phyloP scores from a whole-genome alignment of 2,329 filamentous ascomycete species.

The Diaporthe vexans region DNA sequence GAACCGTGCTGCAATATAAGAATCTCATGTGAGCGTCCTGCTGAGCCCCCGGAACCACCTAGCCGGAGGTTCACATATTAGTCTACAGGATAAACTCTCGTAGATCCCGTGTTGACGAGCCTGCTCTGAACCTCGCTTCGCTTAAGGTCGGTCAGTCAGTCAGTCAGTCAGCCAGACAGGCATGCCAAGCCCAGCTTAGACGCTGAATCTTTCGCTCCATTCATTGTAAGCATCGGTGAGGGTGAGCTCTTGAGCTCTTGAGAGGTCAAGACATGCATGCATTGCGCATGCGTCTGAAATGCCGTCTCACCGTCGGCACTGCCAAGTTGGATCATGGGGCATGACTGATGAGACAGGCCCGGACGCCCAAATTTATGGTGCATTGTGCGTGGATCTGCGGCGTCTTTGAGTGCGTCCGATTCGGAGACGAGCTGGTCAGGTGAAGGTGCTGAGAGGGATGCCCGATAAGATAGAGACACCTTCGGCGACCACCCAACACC shows the following conservation, averaged over 20 bases:
- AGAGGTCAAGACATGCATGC: neutral
- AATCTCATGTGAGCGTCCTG: neutral
- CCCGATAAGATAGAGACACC: neutral
- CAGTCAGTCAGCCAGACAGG: neutral
- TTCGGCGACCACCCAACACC: too few species aligned
- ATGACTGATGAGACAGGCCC: neutral
- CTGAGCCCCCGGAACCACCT: neutral
- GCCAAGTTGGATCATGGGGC: neutral
- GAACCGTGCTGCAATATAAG: slow-evolving; percentile 25
- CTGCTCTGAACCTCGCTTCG: neutral
- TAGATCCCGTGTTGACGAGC: slow-evolving; percentile 1
- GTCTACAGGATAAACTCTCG: slow-evolving; percentile 18
- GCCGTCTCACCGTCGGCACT: neutral
- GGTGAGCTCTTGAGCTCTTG: neutral
- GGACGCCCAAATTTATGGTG: neutral
- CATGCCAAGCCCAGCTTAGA: neutral
- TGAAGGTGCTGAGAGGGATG: too few species aligned
- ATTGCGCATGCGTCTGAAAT: neutral
- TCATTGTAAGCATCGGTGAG: neutral
- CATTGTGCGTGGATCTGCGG: neutral
- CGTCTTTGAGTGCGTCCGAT: neutral
- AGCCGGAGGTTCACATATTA: slow-evolving; percentile 9
- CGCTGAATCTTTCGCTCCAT: slow-evolving; percentile 18
- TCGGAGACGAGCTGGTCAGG: neutral
- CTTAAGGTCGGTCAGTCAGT: neutral